Evolutionary conservation across 441 rosid genomes (phyloP), one percentile per base, ranked within the genome.

Genomic region (Pelargonium australe): DNA sequence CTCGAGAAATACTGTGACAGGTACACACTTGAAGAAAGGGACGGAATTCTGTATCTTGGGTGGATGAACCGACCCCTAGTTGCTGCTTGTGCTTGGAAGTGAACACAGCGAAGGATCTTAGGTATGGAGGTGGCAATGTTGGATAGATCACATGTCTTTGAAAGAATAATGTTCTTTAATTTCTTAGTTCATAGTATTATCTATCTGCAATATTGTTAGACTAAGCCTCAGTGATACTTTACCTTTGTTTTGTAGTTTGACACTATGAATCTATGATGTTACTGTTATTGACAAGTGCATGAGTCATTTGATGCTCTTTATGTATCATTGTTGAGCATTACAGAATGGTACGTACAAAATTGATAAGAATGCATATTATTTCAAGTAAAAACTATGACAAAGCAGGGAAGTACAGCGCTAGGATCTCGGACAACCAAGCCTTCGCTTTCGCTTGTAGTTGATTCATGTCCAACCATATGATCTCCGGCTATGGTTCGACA

Each of bases 1-100:
- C 80, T 91, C 64, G 83, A 79, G 71, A 83, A 73, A 70, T 91
- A 94, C 71, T 86, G 84, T 3, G 82, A 80, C 7, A 83, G 83
- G 68, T 91, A 89, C 64, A 81, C 87, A 0, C 94, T 94, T 23
- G 89, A 88, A 74, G 97, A 94, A 75, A 79, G 80, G 69, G 97
- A 88, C 68, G 99, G 87, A 41, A 85, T 81, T 51, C 81, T 94
- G 68, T 85, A 77, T 74, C 94, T 94, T 62, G 97, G 98, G 31
- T 94, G 99, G 99, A 89, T 77, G 92, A 81, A 88, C 76, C 93
- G 81, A 31, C 79, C 82, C 55, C 74, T 94, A 41, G 57, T 89
- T 45, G 51, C 82, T 74, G 88, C 97, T 63, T 86, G 90, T 75
- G 99, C 99, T 19, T 94, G 99, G 99, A 81, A 81, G 71, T 91